Conservation (phyloP, 1,284 basidiomycete genomes). For the Agroathelia rolfsii region DNA sequence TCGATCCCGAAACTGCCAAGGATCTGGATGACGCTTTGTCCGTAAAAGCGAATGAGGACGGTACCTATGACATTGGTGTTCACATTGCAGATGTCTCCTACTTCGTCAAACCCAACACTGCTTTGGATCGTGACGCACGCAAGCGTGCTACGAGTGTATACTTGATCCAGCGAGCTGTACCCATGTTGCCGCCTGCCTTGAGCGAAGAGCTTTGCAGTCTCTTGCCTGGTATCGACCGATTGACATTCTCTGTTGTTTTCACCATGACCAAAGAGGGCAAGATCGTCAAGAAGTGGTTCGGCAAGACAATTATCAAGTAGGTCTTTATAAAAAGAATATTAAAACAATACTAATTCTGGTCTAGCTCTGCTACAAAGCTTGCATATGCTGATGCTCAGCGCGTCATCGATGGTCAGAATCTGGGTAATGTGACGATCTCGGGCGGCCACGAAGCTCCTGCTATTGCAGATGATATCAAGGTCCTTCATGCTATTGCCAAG, state of each 20-base stretch:
- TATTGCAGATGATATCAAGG: constrained; percentile 71
- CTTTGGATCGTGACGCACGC: constrained; percentile 93
- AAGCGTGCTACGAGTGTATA: constrained; percentile 97
- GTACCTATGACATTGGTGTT: constrained; percentile 84
- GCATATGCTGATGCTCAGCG: constrained; percentile 76
- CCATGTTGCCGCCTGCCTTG: constrained; percentile 90
- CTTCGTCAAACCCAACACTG: constrained; percentile 94
- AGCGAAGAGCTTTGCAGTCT: constrained; percentile 92
- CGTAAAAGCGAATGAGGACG: constrained; percentile 81
- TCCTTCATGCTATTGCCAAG: constrained; percentile 60
- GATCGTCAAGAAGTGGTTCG: constrained; percentile 84
- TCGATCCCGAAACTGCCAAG: constrained; percentile 84
- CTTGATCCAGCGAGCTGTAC: constrained; percentile 88
- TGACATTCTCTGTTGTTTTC: constrained; percentile 85
- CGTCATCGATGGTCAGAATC: constrained; percentile 67
- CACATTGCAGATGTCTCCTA: constrained; percentile 95
- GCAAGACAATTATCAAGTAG: constrained; percentile 85
- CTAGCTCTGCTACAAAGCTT: constrained; percentile 78
- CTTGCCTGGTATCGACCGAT: constrained; percentile 76
- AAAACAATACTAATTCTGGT: constrained; percentile 8
- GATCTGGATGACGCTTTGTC: constrained; percentile 95
- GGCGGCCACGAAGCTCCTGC: constrained; percentile 49
- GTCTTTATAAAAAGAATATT: constrained; percentile 14
- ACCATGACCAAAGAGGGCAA: constrained; percentile 80
- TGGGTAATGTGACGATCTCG: constrained; percentile 42